These are phyloP conservation scores for Corymbia maculata DNA, from an alignment of 345 rosid genomes.

Conservation along the genomic window DNA sequence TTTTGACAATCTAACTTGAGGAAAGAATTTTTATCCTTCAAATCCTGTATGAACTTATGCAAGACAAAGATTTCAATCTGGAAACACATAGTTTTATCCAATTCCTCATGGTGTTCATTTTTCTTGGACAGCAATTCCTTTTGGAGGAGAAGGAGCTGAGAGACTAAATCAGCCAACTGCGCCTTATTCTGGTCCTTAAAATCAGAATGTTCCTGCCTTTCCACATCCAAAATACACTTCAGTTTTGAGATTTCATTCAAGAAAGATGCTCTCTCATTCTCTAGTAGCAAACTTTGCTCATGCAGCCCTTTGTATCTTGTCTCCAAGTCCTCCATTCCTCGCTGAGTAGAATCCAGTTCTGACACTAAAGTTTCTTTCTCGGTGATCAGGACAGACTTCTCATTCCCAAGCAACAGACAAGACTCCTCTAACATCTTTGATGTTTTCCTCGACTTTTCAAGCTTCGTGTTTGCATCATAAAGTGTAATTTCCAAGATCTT, in stretches of 20 bases:
- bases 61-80: slow-evolving; percentile 60
- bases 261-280: slow-evolving; percentile 42
- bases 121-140: slow-evolving; percentile 44
- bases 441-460: slow-evolving; percentile 46
- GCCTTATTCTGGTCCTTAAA: slow-evolving; percentile 30
- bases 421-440: slow-evolving; percentile 56
- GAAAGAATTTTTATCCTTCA: slow-evolving; percentile 49
- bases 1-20: slow-evolving; percentile 44
- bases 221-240: slow-evolving; percentile 29
- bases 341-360: slow-evolving; percentile 36
- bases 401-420: slow-evolving; percentile 45
- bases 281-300: slow-evolving; percentile 33
- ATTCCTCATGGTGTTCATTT: slow-evolving; percentile 59
- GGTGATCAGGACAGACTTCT: slow-evolving; percentile 40
- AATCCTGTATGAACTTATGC: slow-evolving; percentile 51
- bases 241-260: slow-evolving; percentile 48
- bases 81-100: slow-evolving; percentile 46
- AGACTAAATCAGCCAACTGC: slow-evolving; percentile 42
- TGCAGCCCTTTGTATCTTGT: slow-evolving; percentile 37
- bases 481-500: slow-evolving; percentile 66
- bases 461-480: slow-evolving; percentile 60
- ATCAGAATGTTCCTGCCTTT: slow-evolving; percentile 43
- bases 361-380: slow-evolving; percentile 50
- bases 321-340: slow-evolving; percentile 45
- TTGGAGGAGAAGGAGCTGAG: slow-evolving; percentile 41